Evolutionary conservation across 1,139 yeast genomes (phyloP), one percentile per base, ranked within the genome.

Genomic region (Saccharomyces hybrid): DNA sequence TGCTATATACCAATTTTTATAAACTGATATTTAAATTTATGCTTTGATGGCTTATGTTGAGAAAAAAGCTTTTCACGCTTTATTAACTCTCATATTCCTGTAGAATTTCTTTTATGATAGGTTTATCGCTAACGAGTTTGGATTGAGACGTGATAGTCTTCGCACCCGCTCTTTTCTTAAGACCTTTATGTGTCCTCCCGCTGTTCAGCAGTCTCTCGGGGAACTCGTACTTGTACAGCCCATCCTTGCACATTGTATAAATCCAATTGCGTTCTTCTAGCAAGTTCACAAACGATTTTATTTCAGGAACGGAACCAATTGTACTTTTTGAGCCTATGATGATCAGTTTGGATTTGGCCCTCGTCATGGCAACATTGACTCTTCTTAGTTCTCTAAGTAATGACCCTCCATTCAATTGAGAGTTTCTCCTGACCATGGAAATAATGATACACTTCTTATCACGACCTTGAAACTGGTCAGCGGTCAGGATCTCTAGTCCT

Each of bases 381-480:
- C 99, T 78, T 60, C 98, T 77, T 93, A 97, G 86, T 64, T 93
- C 99, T 58, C 80, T 82, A 42, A 93, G 73, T 53, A 93, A 74
- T 47, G 87, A 89, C 0, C 99, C 98, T 1, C 87, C 83, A 53
- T 76, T 77, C 13, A 77, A 75, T n/a, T 80, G 79, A 2, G 75
- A 73, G 65, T 91, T 93, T 1, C 96, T 85, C 49, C 97, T 76
- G 3, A 91, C 98, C 60, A 93, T 73, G 0, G 98, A 90, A 5
- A 95, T 82, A 2, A 95, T 81, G 11, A 95, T 83, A 63, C 96
- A 85, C 52, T 90, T 95, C 68, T 90, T 93, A 68, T 95, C 99
- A 54, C 97, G 78, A 0, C 99, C 99, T 71, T 95, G 99, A 61
- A 87, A 93, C 60, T 88, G 93, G 69, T 95, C 99, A 0, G 97